Conservation (phyloP, 208 protist genomes). For the Trichomonas gallinae region DNA sequence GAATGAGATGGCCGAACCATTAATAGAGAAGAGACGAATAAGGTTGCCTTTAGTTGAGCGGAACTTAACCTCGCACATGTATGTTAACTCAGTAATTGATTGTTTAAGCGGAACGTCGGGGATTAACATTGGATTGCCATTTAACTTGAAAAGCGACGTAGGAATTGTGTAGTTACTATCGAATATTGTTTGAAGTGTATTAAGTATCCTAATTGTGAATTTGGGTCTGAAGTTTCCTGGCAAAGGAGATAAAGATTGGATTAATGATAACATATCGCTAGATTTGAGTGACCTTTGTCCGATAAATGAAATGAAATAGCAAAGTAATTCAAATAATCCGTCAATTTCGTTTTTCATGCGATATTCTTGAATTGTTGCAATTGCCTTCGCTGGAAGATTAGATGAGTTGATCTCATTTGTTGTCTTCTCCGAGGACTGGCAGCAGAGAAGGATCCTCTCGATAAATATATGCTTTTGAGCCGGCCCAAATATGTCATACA, state of each 20-base stretch:
- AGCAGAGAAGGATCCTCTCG: not conserved
- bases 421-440: not conserved
- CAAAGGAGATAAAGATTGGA: not conserved
- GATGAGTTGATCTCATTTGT: not conserved
- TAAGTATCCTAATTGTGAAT: not conserved
- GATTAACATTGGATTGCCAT: not conserved
- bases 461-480: not conserved
- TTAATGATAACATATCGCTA: not conserved
- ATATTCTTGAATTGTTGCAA: constrained; percentile 10
- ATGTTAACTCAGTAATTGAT: not conserved
- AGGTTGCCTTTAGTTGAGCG: not conserved
- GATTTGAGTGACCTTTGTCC: not conserved
- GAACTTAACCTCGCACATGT: not conserved
- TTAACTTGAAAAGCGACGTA: not conserved
- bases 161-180: not conserved
- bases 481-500: not conserved
- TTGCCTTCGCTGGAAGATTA: not conserved
- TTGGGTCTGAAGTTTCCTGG: not conserved
- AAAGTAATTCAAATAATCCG: not conserved
- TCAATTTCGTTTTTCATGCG: not conserved
- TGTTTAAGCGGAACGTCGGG: not conserved
- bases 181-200: not conserved
- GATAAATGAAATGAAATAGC: not conserved
- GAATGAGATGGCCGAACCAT: not conserved
- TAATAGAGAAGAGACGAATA: not conserved